Conservation (phyloP, 352 stramenopile genomes). For the Aphanomyces stellatus region DNA sequence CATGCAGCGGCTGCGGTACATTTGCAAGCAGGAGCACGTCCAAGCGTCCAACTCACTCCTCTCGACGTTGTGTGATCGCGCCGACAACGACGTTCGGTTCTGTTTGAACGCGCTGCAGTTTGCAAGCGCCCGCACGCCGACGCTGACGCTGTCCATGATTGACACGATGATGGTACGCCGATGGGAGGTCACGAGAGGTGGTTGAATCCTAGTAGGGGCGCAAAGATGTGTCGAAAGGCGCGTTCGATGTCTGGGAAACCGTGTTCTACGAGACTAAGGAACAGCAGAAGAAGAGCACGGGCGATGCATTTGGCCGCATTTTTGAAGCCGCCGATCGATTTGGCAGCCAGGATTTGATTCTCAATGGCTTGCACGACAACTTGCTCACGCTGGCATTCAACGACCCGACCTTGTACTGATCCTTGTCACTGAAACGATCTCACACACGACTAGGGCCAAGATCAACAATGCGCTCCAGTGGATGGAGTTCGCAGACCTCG, state of each 20-base stretch:
- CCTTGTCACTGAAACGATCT: neutral
- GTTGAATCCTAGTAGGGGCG: neutral
- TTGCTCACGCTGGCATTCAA: constrained; percentile 82
- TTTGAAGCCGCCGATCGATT: constrained; percentile 58
- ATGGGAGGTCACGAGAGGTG: neutral
- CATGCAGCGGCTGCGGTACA: constrained; percentile 85
- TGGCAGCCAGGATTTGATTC: constrained; percentile 67
- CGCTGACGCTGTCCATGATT: constrained; percentile 24
- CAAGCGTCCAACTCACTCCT: constrained; percentile 54
- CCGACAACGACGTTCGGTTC: constrained; percentile 90
- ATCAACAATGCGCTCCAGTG: constrained; percentile 74
- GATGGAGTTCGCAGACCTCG: constrained; percentile 70
- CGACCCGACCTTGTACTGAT: constrained; percentile 69
- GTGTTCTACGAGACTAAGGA: constrained; percentile 62
- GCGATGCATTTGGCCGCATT: constrained; percentile 39
- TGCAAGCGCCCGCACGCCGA: constrained; percentile 47
- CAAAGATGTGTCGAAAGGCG: constrained; percentile 21
- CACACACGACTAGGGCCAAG: constrained; percentile 28
- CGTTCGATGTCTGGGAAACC: constrained; percentile 55
- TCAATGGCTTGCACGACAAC: constrained; percentile 86
- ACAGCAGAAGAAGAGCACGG: constrained; percentile 35
- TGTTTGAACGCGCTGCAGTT: constrained; percentile 97
- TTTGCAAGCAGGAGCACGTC: constrained; percentile 86
- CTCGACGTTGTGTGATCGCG: constrained; percentile 44
- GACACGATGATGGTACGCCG: constrained; percentile 12